These are phyloP conservation scores for Actinomucor elegans DNA, from an alignment of 371 early-diverging fungal genomes.

Conservation along the genomic window DNA sequence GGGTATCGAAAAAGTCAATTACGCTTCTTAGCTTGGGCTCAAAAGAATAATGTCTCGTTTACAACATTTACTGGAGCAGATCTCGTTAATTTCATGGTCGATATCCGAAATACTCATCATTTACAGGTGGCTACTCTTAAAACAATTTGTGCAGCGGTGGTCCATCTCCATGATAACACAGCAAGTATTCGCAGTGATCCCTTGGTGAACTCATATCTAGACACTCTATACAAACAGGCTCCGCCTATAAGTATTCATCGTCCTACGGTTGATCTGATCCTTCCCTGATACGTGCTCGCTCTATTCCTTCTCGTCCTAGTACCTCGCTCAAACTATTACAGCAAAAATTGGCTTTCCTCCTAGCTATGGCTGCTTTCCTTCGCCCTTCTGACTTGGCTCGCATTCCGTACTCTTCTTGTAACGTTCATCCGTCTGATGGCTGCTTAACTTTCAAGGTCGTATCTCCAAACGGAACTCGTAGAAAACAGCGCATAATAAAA, in stretches of 20 bases:
- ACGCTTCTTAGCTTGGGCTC: constrained; percentile 3
- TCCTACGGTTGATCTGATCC: constrained; percentile 3
- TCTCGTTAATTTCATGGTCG: constrained; percentile 10
- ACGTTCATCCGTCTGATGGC: not conserved
- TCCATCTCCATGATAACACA: constrained; percentile 7
- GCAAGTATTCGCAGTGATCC: not conserved
- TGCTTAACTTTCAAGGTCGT: not conserved
- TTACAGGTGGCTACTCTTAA: constrained; percentile 2
- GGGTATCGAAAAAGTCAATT: constrained; percentile 2
- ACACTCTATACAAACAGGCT: not conserved
- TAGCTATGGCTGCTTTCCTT: constrained; percentile 10
- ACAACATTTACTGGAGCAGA: not conserved
- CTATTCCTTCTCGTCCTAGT: not conserved
- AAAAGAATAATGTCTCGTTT: not conserved
- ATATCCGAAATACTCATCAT: not conserved
- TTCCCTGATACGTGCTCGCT: not conserved
- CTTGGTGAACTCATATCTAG: not conserved
- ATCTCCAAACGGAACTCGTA: constrained; percentile 10
- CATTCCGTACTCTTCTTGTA: not conserved
- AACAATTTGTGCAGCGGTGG: constrained; percentile 5
- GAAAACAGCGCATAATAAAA: constrained; percentile 7
- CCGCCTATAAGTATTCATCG: not conserved
- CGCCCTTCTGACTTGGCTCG: constrained; percentile 11
- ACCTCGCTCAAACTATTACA: not conserved
- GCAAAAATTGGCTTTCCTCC: constrained; percentile 3